Percentiles rank a stretch among this genome's conserved stretches.
Conservation (phyloP, 2,329 filamentous ascomycete genomes). For the Ceratocystiopsis sp. region DNA sequence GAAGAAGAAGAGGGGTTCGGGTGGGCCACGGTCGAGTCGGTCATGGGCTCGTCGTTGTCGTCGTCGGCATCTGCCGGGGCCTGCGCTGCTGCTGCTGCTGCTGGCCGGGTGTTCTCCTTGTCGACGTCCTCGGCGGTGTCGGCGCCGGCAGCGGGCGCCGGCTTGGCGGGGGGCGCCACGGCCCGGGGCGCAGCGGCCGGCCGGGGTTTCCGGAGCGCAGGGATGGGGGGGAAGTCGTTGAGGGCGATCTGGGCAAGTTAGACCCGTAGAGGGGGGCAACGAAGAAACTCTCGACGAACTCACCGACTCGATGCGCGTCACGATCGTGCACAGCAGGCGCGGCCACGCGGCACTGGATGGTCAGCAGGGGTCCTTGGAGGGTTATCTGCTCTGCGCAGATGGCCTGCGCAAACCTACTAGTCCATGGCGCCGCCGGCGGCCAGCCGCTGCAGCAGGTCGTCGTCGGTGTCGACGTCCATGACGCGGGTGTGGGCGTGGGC, state of each 20-base stretch:
- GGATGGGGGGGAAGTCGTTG: constrained; percentile 44
- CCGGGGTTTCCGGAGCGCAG: no score
- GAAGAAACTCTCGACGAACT: no score
- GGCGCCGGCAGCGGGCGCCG: constrained; percentile 12
- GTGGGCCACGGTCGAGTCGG: no score
- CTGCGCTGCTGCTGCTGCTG: constrained; percentile 8
- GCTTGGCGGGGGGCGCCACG: no score
- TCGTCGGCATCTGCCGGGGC: background rate
- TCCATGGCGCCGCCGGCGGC: constrained; percentile 36
- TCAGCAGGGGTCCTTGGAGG: no score
- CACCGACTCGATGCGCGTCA: constrained; percentile 51
- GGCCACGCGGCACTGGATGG: constrained; percentile 49
- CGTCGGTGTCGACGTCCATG: constrained; percentile 40
- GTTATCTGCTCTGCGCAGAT: no score
- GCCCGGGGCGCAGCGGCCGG: no score
- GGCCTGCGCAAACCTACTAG: constrained; percentile 28
- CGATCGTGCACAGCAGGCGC: constrained; percentile 43
- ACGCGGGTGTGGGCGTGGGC: background rate
- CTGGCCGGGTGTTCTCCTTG: constrained; percentile 45
- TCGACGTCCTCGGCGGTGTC: constrained; percentile 32
- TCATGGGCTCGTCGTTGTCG: background rate
- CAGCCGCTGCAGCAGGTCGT: constrained; percentile 29
- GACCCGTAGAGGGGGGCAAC: background rate
- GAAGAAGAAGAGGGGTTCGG: no score
- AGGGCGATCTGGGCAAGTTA: constrained; percentile 44